A percentile compares a stretch with the other conserved stretches of the same genome.
Evolutionary conservation across 306 rosid genomes (phyloP).

Genomic region (Vicia sativa): DNA sequence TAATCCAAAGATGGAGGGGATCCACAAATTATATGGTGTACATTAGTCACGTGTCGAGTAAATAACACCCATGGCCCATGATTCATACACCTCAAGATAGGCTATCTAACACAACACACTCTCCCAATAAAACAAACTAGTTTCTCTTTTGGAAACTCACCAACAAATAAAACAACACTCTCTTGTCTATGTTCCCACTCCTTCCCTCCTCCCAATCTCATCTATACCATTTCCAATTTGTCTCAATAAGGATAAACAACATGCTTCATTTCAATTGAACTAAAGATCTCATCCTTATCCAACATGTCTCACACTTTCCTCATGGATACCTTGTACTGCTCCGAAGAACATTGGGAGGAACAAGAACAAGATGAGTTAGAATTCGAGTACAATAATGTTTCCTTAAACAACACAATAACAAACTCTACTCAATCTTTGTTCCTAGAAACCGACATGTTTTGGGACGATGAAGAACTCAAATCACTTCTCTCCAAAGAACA

Average conservation of each 20-base stretch:
- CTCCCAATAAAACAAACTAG: neutral
- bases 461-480: slow-evolving; percentile 74
- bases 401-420: slow-evolving; percentile 10
- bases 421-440: slow-evolving; percentile 33
- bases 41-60: slow-evolving; percentile 6
- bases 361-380: slow-evolving; percentile 42
- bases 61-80: neutral
- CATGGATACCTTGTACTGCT: slow-evolving; percentile 71
- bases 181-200: neutral
- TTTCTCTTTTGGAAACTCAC: neutral
- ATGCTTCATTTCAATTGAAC: neutral
- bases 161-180: neutral
- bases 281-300: neutral
- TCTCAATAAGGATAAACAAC: neutral
- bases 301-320: neutral
- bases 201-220: neutral
- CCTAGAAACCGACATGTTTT: slow-evolving; percentile 63
- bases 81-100: neutral
- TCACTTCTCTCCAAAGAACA: slow-evolving; percentile 60
- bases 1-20: neutral
- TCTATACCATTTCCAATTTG: neutral
- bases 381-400: slow-evolving; percentile 5
- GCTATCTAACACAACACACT: neutral
- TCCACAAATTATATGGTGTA: neutral
- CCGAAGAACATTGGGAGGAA: slow-evolving; percentile 68